A percentile compares a stretch with the other conserved stretches of the same genome.
Conservation (phyloP, 1,139 yeast genomes). For the Geotrichum histeridarum region DNA sequence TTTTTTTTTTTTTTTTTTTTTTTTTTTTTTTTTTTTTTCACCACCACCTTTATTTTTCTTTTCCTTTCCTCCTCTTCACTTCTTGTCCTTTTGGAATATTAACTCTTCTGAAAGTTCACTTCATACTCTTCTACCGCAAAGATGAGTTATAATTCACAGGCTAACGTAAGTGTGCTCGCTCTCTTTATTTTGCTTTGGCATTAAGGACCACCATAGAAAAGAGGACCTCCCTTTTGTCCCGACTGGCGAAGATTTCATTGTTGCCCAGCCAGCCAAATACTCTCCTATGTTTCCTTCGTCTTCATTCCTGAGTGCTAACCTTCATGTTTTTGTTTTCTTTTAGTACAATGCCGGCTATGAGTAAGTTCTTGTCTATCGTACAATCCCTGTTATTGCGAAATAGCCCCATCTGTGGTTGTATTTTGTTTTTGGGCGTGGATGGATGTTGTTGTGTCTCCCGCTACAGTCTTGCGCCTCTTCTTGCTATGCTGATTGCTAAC, state of each 20-base stretch:
- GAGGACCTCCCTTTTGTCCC: no score
- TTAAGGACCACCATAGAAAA: neutral
- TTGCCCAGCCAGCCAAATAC: neutral
- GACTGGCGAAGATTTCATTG: no score
- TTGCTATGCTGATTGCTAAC: neutral
- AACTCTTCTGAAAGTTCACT: neutral
- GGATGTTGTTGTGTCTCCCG: neutral
- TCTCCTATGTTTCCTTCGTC: neutral
- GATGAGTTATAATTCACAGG: slow-evolving; percentile 11
- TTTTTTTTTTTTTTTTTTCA: neutral
- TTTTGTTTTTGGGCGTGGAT: neutral
- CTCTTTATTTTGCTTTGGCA: neutral
- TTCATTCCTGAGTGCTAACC: neutral
- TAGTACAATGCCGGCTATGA: slow-evolving; percentile 1
- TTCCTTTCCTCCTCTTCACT: neutral
- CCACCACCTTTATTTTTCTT: neutral
- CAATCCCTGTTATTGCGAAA: no score
- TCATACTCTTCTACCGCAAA: neutral
- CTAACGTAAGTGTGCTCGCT: neutral
- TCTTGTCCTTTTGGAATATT: neutral
- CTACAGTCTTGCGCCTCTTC: slow-evolving; percentile 3
- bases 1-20: no score
- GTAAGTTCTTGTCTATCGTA: neutral
- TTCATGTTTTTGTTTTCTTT: neutral
- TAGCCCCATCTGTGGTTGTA: neutral